Percentiles rank a stretch among this genome's conserved stretches.
phyloP scores from a whole-genome alignment of 1,284 basidiomycete species.

The Sanghuangporus baumii region DNA sequence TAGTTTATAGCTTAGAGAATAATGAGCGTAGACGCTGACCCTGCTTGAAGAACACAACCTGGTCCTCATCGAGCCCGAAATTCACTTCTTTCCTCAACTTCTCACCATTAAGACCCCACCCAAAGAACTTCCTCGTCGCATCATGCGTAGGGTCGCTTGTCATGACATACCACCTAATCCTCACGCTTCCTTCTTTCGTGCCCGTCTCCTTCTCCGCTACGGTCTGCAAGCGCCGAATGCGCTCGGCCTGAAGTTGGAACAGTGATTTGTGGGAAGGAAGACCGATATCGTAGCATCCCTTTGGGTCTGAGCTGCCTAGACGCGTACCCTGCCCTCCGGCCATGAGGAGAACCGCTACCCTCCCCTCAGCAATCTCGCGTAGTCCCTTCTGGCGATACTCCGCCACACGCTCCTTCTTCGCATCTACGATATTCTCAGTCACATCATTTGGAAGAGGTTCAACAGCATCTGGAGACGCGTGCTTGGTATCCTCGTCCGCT shows the following conservation, averaged over 20 bases:
- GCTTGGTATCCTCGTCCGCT: slow-evolving; percentile 51
- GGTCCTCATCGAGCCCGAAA: slow-evolving; percentile 84
- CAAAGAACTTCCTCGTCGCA: slow-evolving; percentile 85
- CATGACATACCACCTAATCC: slow-evolving; percentile 98
- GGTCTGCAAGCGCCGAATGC: slow-evolving; percentile 79
- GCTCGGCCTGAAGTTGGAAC: slow-evolving; percentile 96
- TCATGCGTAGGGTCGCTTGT: slow-evolving; percentile 92
- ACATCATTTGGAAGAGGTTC: slow-evolving; percentile 77
- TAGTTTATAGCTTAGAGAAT: background rate
- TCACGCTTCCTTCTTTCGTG: slow-evolving; percentile 52
- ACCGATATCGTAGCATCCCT: slow-evolving; percentile 97
- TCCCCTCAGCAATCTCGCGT: slow-evolving; percentile 71
- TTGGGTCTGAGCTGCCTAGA: slow-evolving; percentile 87
- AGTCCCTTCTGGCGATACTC: slow-evolving; percentile 78
- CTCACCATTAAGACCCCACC: slow-evolving; percentile 14
- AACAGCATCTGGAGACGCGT: slow-evolving; percentile 45
- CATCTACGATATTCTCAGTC: slow-evolving; percentile 56
- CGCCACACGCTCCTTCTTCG: slow-evolving; percentile 44
- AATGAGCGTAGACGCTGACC: slow-evolving; percentile 45
- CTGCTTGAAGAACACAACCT: slow-evolving; percentile 93
- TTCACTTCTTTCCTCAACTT: slow-evolving; percentile 33
- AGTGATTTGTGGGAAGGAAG: slow-evolving; percentile 90
- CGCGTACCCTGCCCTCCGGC: slow-evolving; percentile 98
- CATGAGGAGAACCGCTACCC: slow-evolving; percentile 93
- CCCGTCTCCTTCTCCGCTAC: slow-evolving; percentile 60